phyloP scores from a whole-genome alignment of 2,329 filamentous ascomycete genomes.

The Arthrocladium fulminans region DNA sequence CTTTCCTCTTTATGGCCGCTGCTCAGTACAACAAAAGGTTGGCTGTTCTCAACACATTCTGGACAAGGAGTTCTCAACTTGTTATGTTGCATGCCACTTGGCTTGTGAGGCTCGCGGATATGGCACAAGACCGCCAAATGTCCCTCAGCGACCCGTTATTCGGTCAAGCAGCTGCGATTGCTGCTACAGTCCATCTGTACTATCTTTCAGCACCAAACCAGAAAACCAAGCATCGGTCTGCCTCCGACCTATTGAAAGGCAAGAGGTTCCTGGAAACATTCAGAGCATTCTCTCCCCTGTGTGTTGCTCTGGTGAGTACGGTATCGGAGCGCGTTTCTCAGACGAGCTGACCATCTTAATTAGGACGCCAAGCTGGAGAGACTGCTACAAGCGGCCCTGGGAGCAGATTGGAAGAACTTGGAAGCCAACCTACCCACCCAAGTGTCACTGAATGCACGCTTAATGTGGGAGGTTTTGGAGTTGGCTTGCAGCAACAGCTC shows the following conservation, averaged over 20 bases:
- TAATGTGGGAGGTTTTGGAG: slow-evolving; percentile 47
- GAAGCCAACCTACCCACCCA: slow-evolving; percentile 47
- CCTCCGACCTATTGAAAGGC: slow-evolving; percentile 45
- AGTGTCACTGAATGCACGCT: slow-evolving; percentile 44
- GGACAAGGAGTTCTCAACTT: slow-evolving; percentile 44
- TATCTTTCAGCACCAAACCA: slow-evolving; percentile 45
- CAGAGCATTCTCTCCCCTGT: slow-evolving; percentile 40
- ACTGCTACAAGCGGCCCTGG: slow-evolving; percentile 43
- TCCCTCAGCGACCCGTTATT: slow-evolving; percentile 45
- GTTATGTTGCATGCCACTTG: slow-evolving; percentile 46
- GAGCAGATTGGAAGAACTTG: slow-evolving; percentile 39
- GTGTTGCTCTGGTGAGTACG: slow-evolving; percentile 39
- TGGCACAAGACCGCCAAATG: slow-evolving; percentile 45
- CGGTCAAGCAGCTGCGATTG: slow-evolving; percentile 44
- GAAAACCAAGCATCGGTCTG: slow-evolving; percentile 44
- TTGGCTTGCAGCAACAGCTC: slow-evolving; percentile 37
- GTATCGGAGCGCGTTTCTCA: neutral
- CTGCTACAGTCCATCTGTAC: slow-evolving; percentile 46
- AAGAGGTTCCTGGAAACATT: slow-evolving; percentile 43
- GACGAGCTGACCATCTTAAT: neutral
- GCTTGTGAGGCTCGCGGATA: slow-evolving; percentile 47
- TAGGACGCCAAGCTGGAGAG: slow-evolving; percentile 42
- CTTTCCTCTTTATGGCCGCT: slow-evolving; percentile 46
- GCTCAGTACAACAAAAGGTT: slow-evolving; percentile 45
- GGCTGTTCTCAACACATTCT: slow-evolving; percentile 47